These are phyloP conservation scores for Rhodamnia rubescens DNA, from an alignment of 345 rosid species.

Conservation along the genomic window DNA sequence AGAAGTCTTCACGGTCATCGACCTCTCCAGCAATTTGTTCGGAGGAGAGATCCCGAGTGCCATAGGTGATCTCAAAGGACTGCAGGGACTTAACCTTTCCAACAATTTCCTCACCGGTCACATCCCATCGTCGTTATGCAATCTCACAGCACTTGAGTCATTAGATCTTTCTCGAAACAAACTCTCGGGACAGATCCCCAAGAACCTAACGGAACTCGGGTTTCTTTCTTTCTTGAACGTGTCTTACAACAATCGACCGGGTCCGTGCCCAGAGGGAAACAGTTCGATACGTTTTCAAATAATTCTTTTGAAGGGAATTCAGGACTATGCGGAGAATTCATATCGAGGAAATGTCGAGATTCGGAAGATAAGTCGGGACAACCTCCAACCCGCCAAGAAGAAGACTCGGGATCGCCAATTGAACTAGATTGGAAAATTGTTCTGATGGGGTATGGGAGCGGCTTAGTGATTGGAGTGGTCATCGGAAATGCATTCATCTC, in stretches of 20 bases:
- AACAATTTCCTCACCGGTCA: no score
- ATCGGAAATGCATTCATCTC: no score
- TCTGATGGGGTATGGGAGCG: no score
- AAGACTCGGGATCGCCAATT: neutral
- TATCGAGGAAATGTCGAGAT: slow-evolving; percentile 1
- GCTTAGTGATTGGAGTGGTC: no score
- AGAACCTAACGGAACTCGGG: neutral
- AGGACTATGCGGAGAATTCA: slow-evolving; percentile 6
- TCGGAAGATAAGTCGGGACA: rapidly evolving
- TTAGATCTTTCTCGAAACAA: neutral
- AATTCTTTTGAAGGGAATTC: slow-evolving; percentile 6
- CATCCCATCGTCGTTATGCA: no score
- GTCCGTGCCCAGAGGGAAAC: neutral
- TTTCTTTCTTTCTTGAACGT: slow-evolving; percentile 6
- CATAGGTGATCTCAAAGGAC: no score
- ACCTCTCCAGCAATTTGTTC: no score
- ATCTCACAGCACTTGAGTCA: no score
- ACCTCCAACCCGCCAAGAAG: neutral
- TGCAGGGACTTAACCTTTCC: no score
- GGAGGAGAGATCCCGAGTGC: no score
- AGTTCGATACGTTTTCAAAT: neutral
- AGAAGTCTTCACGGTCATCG: no score
- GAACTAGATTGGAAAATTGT: no score
- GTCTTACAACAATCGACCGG: slow-evolving; percentile 7
- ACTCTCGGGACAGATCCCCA: slow-evolving; percentile 2